These are phyloP conservation scores for Exophiala phaeomuriformis DNA, from an alignment of 2,329 filamentous ascomycete species.

Conservation along the genomic window DNA sequence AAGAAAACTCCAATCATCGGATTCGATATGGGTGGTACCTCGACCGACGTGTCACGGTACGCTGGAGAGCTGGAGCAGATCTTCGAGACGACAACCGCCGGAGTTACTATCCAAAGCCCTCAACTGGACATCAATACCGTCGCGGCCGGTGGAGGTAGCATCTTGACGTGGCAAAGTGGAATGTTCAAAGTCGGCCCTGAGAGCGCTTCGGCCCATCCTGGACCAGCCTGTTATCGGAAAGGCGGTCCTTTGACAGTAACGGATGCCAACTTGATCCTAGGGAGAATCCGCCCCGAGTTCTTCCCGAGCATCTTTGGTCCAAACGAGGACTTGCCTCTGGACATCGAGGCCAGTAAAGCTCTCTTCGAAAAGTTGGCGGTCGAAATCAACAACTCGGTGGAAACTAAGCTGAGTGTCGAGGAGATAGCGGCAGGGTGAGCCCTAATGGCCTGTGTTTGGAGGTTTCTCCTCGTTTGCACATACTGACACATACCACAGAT, in stretches of 20 bases:
- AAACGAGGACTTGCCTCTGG: constrained; percentile 63
- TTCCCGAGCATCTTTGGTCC: constrained; percentile 90
- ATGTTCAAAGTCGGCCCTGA: constrained; percentile 86
- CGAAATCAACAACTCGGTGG: constrained; percentile 36
- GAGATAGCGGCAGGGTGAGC: constrained; percentile 30
- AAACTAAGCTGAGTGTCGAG: constrained; percentile 28
- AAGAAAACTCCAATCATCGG: constrained; percentile 74
- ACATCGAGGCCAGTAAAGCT: constrained; percentile 35
- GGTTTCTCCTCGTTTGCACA: background rate
- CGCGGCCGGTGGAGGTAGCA: constrained; percentile 53
- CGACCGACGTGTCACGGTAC: constrained; percentile 75
- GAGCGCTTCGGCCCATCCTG: constrained; percentile 79
- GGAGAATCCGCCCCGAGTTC: constrained; percentile 61
- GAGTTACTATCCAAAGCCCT: constrained; percentile 74
- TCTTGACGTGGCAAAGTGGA: constrained; percentile 72
- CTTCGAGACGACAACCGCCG: constrained; percentile 77
- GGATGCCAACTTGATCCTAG: constrained; percentile 80
- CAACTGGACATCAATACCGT: constrained; percentile 69
- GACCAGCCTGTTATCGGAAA: constrained; percentile 85
- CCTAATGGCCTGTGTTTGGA: background rate
- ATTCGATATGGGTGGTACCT: constrained; percentile 84
- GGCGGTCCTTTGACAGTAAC: constrained; percentile 86
- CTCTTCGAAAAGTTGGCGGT: constrained; percentile 39
- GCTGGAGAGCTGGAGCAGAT: constrained; percentile 77
- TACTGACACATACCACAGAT: constrained; percentile 28